These are phyloP conservation scores for Aphanomyces astaci DNA, from an alignment of 352 stramenopile species.

Conservation along the genomic window DNA sequence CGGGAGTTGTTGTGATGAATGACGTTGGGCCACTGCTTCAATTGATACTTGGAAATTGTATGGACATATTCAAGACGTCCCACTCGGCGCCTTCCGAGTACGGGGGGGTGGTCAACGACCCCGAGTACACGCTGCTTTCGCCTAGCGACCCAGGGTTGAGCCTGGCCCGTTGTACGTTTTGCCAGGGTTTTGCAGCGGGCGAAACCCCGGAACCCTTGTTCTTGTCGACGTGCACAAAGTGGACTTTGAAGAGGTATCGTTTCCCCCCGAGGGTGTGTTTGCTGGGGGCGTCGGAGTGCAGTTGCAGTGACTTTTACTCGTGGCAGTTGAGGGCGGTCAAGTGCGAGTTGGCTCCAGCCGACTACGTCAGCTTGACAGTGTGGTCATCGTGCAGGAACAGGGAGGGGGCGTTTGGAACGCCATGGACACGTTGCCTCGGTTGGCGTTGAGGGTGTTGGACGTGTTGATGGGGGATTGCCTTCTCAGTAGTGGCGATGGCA, in stretches of 20 bases:
- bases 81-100: conserved; percentile 65
- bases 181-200: conserved; percentile 18
- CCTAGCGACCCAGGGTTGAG: conserved; percentile 10
- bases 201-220: conserved; percentile 36
- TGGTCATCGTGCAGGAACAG: background rate
- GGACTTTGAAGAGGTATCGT: conserved; percentile 29
- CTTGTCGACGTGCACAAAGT: conserved; percentile 38
- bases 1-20: conserved; percentile 42
- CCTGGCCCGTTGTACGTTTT: conserved; percentile 5
- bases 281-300: conserved; percentile 38
- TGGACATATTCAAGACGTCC: conserved; percentile 42
- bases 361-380: conserved; percentile 11
- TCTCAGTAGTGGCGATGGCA: too few relatives aligned
- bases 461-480: too few relatives aligned
- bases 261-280: conserved; percentile 37
- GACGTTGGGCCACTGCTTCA: conserved; percentile 36
- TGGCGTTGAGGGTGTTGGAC: too few relatives aligned
- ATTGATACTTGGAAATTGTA: conserved; percentile 41
- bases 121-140: conserved; percentile 36
- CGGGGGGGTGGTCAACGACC: conserved; percentile 60
- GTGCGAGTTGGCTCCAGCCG: background rate
- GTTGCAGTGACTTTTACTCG: conserved; percentile 26
- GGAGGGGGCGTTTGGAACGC: background rate
- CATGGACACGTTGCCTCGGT: conserved; percentile 27
- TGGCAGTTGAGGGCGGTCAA: conserved; percentile 26